Evolutionary conservation across 2,329 filamentous ascomycete genomes (phyloP).

Genomic region (Aspergillus ochraceus): DNA sequence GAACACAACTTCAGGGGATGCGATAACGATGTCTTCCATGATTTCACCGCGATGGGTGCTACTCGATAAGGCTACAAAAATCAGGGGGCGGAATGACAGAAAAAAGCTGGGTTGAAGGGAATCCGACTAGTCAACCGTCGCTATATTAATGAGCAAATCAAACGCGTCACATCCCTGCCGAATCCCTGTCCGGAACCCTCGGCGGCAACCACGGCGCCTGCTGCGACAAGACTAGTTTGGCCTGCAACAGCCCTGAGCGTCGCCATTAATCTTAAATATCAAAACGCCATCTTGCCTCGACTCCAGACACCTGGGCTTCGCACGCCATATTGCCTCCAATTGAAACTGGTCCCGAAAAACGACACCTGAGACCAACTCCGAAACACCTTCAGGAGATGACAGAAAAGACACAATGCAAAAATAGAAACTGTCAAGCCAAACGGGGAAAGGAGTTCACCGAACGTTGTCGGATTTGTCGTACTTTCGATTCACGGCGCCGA

Average conservation of each 20-base stretch:
- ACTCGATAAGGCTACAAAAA: neutral
- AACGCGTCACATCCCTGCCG: neutral
- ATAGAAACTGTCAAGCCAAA: slow-evolving; percentile 6
- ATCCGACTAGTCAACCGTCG: neutral
- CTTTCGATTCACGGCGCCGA: slow-evolving; percentile 72
- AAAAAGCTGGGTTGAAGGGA: neutral
- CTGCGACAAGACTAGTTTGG: slow-evolving; percentile 6
- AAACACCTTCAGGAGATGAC: neutral
- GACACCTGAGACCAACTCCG: neutral
- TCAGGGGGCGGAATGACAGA: neutral
- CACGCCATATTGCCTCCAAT: neutral
- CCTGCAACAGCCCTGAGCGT: neutral
- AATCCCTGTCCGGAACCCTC: neutral
- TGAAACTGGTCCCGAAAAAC: neutral
- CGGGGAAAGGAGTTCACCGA: slow-evolving; percentile 11
- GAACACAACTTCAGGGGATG: neutral
- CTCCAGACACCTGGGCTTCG: neutral
- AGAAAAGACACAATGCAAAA: neutral
- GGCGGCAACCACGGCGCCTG: slow-evolving; percentile 12
- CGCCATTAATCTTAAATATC: neutral
- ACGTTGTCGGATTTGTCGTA: slow-evolving; percentile 53
- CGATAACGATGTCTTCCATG: neutral
- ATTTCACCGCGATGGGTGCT: neutral
- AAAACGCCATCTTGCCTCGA: neutral
- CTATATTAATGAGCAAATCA: neutral